Conservation (phyloP, 495 filamentous ascomycete genomes). For the Aspergillus leporis region DNA sequence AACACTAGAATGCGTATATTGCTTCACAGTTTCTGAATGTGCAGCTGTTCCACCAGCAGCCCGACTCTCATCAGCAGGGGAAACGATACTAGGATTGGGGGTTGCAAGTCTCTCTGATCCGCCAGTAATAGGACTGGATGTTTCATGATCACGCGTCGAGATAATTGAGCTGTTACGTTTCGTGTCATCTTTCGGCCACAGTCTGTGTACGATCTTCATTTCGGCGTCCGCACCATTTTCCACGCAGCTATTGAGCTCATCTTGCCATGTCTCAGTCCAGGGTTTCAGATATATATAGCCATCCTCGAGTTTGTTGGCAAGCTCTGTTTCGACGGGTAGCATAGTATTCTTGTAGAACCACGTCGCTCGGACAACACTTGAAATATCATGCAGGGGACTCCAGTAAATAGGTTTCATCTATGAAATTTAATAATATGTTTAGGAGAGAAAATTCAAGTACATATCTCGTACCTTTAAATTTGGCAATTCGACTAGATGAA, state of each 20-base stretch:
- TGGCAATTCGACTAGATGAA: constrained; percentile 61
- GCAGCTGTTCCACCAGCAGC: constrained; percentile 42
- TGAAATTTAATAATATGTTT: constrained; percentile 9
- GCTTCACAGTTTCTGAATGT: constrained; percentile 37
- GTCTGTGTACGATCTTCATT: constrained; percentile 77
- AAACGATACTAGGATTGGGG: constrained; percentile 6
- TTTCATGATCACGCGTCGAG: constrained; percentile 23
- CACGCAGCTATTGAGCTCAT: constrained; percentile 87
- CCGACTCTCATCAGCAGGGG: constrained; percentile 35
- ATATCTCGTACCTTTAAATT: constrained; percentile 41
- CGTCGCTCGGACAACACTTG: constrained; percentile 78
- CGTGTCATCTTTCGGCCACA: constrained; percentile 67
- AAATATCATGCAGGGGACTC: constrained; percentile 91
- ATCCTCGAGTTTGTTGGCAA: constrained; percentile 88
- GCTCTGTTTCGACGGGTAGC: constrained; percentile 81
- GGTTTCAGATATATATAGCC: constrained; percentile 84
- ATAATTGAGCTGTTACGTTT: constrained; percentile 34
- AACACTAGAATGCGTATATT: constrained; percentile 70
- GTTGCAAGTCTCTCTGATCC: constrained; percentile 13
- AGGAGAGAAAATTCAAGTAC: not conserved
- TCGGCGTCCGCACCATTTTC: constrained; percentile 90
- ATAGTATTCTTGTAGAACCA: constrained; percentile 98
- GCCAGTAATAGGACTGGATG: constrained; percentile 15
- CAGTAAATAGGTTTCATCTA: constrained; percentile 98
- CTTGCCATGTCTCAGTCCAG: constrained; percentile 91